Conservation (phyloP, 139 green algal genomes). For the Chlamydomonas sp. region DNA sequence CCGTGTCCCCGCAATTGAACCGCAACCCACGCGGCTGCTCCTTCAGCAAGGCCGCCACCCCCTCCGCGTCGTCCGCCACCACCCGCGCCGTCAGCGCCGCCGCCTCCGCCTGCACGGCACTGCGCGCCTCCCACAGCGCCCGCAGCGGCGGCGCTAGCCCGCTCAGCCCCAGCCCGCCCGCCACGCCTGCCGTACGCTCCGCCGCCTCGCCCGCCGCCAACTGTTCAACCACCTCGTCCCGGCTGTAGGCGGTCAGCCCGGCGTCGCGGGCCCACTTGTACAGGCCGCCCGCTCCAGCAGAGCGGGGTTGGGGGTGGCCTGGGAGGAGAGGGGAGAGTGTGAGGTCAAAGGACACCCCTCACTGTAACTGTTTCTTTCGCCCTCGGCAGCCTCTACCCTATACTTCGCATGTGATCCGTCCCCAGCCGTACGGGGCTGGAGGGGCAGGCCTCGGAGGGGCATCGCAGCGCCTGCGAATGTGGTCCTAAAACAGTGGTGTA, state of each 20-base stretch:
- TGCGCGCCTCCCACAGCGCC: conserved; percentile 1
- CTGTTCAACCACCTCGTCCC: conserved; percentile 33
- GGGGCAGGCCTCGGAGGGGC: too few relatives aligned
- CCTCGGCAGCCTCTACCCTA: too few relatives aligned
- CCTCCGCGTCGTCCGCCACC: conserved; percentile 8
- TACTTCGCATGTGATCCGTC: too few relatives aligned
- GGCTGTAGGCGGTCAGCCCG: conserved; percentile 15
- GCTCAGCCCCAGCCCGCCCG: too few relatives aligned
- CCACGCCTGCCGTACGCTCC: too few relatives aligned
- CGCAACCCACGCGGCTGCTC: not conserved
- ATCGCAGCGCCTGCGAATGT: too few relatives aligned
- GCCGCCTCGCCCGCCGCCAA: not conserved
- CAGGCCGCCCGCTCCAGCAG: conserved; percentile 6
- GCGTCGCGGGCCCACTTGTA: conserved; percentile 34
- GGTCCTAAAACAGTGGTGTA: too few relatives aligned
- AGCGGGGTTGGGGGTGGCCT: not conserved
- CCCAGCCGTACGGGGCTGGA: too few relatives aligned
- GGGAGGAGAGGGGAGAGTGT: not conserved
- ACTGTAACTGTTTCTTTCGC: too few relatives aligned
- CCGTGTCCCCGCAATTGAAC: too few relatives aligned
- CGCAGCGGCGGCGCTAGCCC: conserved; percentile 10
- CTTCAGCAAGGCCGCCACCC: not conserved
- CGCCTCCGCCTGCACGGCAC: not conserved
- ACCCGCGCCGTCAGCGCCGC: not conserved
- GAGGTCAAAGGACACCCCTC: too few relatives aligned